These are phyloP conservation scores for Dentipellis fragilis DNA, from an alignment of 768 basidiomycete species.

Conservation along the genomic window DNA sequence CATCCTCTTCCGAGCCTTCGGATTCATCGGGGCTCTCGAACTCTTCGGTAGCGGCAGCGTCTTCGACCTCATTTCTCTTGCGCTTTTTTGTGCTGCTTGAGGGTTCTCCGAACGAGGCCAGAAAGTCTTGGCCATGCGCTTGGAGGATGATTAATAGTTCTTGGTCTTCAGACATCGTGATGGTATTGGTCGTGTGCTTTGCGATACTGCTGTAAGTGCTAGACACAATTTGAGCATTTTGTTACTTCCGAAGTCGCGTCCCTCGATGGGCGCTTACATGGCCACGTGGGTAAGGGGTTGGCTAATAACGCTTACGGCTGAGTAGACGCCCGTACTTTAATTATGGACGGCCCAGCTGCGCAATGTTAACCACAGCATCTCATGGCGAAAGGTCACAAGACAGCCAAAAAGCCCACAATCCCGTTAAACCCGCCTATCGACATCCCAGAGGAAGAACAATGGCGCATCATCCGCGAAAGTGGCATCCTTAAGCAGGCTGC, in stretches of 20 bases:
- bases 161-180: slow-evolving; percentile 6
- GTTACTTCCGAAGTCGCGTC: background rate
- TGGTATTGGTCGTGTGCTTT: no score
- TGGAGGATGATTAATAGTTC: slow-evolving; percentile 31
- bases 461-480: slow-evolving; percentile 8
- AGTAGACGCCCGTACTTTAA: background rate
- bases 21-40: slow-evolving; percentile 2
- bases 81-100: slow-evolving; percentile 15
- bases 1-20: slow-evolving; percentile 7
- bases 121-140: slow-evolving; percentile 36
- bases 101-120: slow-evolving; percentile 28
- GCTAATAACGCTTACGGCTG: background rate
- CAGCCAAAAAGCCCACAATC: background rate
- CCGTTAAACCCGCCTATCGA: background rate
- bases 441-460: slow-evolving; percentile 11
- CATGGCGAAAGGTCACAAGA: background rate
- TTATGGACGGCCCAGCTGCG: background rate
- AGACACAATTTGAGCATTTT: no score
- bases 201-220: no score
- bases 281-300: background rate
- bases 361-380: no score
- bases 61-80: slow-evolving; percentile 2
- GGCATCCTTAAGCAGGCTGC: slow-evolving; percentile 31
- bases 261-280: background rate
- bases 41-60: background rate